Base-by-base conservation (phyloP, 768 basidiomycete species). In the Lentinula edodes region DNA sequence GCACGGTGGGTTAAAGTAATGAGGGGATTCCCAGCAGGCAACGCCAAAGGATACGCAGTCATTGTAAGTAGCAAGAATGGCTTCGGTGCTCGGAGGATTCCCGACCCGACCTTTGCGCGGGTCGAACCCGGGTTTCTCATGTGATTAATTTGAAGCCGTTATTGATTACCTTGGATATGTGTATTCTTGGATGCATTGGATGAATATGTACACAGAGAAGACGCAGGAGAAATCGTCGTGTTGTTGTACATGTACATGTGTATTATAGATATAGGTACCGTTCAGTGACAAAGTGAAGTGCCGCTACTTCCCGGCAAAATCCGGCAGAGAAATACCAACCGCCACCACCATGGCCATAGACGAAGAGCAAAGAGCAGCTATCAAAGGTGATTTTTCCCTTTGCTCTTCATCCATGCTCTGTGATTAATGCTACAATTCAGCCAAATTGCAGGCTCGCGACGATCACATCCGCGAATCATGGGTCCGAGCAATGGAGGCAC, bases 401-500 rank as follows among this genome's bases (percentile, higher is more conserved):
- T 12, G 12, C 20, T 53, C 34, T 56, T 52, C 58, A 53, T 60
- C 55, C 32, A 28, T 18, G 20, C 46, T 36, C 41, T 48, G 10
- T 57, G 34, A 18, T 56, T 16, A 35, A 38, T 50, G 50, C 39
- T 52, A 52, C 42, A 23, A 6, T 59, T 5, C 7, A 92, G 90
- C 81, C 16, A 85, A 82, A 71, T 73, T 90, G 55, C 75, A 83
- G 67, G 82, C 81, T 66, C 88, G 91, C 43, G 93, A 96, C 63
- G 76, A 84, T 51, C 78, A 83, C 73, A 79, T 98, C 70, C 86
- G 91, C 56, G 95, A 98, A 76, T 91, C 91, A 55, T 98, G 95
- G 95, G 83, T 97, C 36, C 89, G 87, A 66, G 88, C 91, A 20
- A 96, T 98, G 94, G 95, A 97, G 74, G 85, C 87, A 36, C 86